phyloP scores from a whole-genome alignment of 495 filamentous ascomycete genomes.

The Lentithecium fluviatile region DNA sequence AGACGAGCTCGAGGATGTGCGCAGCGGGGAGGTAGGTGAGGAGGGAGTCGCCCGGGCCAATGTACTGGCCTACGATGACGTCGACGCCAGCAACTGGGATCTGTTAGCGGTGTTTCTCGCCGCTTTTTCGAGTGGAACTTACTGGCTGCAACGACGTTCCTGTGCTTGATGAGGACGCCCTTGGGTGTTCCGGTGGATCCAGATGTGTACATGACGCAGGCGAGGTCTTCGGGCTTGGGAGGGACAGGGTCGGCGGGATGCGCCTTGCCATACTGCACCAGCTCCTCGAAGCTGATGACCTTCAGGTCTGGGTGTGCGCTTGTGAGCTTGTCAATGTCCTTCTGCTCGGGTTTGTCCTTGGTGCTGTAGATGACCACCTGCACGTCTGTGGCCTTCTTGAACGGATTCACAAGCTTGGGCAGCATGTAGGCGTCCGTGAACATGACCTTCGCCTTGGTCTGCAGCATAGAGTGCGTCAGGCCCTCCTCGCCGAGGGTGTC shows the following conservation, averaged over 20 bases:
- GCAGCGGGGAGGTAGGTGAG: slow-evolving; percentile 91
- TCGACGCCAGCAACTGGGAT: slow-evolving; percentile 77
- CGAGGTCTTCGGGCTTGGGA: slow-evolving; percentile 80
- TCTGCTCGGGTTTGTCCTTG: slow-evolving; percentile 70
- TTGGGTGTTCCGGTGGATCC: slow-evolving; percentile 97
- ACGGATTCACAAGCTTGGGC: slow-evolving; percentile 74
- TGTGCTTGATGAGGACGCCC: slow-evolving; percentile 89
- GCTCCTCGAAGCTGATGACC: slow-evolving; percentile 80
- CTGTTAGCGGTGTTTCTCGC: slow-evolving; percentile 18
- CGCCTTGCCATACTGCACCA: slow-evolving; percentile 77
- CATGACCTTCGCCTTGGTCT: slow-evolving; percentile 81
- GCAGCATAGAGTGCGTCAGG: slow-evolving; percentile 83
- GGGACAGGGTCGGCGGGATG: slow-evolving; percentile 80
- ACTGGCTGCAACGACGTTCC: slow-evolving; percentile 84
- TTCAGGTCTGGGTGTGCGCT: slow-evolving; percentile 65
- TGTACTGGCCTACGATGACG: slow-evolving; percentile 77
- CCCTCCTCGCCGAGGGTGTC: slow-evolving; percentile 96
- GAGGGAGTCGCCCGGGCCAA: slow-evolving; percentile 81
- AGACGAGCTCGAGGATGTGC: slow-evolving; percentile 96
- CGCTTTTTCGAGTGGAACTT: slow-evolving; percentile 41
- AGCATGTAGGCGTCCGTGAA: slow-evolving; percentile 88
- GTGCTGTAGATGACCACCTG: slow-evolving; percentile 88
- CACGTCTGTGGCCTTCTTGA: slow-evolving; percentile 76
- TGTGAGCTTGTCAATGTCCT: slow-evolving; percentile 77
- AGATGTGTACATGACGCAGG: slow-evolving; percentile 99